Evolutionary conservation across 257 asterid species (phyloP).

Genomic region (Euphrasia confusa): DNA sequence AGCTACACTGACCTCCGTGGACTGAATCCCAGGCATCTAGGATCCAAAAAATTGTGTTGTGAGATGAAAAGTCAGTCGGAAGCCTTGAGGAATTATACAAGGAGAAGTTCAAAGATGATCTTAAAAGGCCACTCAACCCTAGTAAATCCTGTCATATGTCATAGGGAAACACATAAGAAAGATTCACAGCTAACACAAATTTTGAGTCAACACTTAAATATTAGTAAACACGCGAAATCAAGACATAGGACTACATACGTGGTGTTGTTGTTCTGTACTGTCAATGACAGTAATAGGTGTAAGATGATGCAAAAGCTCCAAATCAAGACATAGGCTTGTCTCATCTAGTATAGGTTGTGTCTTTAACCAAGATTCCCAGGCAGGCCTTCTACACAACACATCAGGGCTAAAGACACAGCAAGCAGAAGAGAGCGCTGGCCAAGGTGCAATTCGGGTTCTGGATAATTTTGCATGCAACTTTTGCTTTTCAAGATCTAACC

Average conservation of each 20-base stretch:
- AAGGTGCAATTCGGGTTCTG: constrained; percentile 26
- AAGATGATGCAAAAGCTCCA: constrained; percentile 56
- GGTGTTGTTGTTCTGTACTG: constrained; percentile 45
- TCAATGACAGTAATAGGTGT: constrained; percentile 41
- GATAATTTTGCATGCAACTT: constrained; percentile 36
- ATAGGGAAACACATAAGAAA: constrained; percentile 9
- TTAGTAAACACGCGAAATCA: constrained; percentile 2
- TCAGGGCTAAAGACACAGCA: constrained; percentile 64
- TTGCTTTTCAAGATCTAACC: constrained; percentile 53
- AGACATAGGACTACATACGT: constrained; percentile 31
- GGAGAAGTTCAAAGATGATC: constrained; percentile 50
- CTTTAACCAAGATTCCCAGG: constrained; percentile 51
- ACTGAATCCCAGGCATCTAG: constrained; percentile 62
- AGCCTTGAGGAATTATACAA: constrained; percentile 65
- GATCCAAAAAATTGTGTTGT: constrained; percentile 75
- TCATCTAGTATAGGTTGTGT: constrained; percentile 63
- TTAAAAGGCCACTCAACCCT: constrained; percentile 37
- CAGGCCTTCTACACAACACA: constrained; percentile 43
- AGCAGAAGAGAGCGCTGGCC: constrained; percentile 29
- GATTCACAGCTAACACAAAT: constrained; percentile 12
- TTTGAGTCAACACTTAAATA: neutral
- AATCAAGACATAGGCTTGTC: constrained; percentile 65
- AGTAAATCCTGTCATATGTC: constrained; percentile 47
- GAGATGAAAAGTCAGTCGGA: constrained; percentile 69
- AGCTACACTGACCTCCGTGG: constrained; percentile 39